phyloP scores from a whole-genome alignment of 192 early-diverging fungal species.

The Paraglomus brasilianum region DNA sequence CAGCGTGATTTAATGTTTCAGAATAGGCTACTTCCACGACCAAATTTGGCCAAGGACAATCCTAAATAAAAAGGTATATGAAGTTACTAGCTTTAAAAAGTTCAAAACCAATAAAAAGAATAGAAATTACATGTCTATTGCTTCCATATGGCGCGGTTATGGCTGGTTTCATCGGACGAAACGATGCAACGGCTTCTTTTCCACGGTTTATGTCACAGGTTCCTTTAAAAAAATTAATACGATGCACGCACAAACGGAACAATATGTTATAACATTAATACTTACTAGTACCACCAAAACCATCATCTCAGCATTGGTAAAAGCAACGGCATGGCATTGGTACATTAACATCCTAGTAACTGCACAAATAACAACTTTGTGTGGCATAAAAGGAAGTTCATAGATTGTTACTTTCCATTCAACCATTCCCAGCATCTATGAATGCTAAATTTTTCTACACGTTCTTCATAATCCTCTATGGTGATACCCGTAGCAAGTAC shows the following conservation, averaged over 20 bases:
- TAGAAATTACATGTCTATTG: constrained; percentile 27
- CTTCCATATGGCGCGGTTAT: constrained; percentile 25
- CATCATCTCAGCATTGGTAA: constrained; percentile 9
- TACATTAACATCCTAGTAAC: not conserved
- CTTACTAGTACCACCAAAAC: constrained; percentile 27
- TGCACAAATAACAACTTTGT: constrained; percentile 21
- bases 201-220: constrained; percentile 22
- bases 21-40: constrained; percentile 24
- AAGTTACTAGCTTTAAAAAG: constrained; percentile 24
- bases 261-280: constrained; percentile 28
- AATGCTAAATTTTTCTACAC: constrained; percentile 19
- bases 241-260: constrained; percentile 9
- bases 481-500: constrained; percentile 7
- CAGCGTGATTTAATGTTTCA: constrained; percentile 21
- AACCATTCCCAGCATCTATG: constrained; percentile 24
- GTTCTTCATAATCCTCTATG: constrained; percentile 27
- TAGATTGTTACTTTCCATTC: constrained; percentile 19
- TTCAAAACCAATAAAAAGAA: constrained; percentile 29
- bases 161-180: constrained; percentile 18
- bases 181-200: constrained; percentile 20
- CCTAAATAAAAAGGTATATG: constrained; percentile 24
- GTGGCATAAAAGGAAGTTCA: constrained; percentile 22
- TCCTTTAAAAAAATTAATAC: constrained; percentile 28
- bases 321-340: not conserved
- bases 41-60: constrained; percentile 25